A percentile compares a stretch with the other conserved stretches of the same genome.
Evolutionary conservation across 495 filamentous ascomycete species (phyloP).

Genomic region (Cenococcum geophilum): DNA sequence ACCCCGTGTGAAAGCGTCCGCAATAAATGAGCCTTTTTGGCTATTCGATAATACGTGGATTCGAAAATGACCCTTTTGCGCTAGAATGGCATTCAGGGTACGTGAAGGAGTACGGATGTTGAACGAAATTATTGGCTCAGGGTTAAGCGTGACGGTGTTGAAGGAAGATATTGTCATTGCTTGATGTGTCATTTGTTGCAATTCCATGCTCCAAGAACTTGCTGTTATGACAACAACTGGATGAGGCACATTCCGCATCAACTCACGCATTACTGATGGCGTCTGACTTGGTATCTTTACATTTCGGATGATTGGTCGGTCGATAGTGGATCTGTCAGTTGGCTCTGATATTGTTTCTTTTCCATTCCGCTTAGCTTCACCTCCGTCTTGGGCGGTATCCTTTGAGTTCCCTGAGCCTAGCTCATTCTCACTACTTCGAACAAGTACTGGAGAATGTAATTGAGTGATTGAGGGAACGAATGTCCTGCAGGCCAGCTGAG

Average conservation of each 20-base stretch:
- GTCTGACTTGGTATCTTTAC: not conserved
- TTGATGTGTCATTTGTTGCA: conserved; percentile 31
- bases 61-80: conserved; percentile 14
- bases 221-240: conserved; percentile 68
- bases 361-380: too few relatives aligned
- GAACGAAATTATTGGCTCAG: conserved; percentile 67
- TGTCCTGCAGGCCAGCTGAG: not conserved
- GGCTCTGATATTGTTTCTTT: too few relatives aligned
- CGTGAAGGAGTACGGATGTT: conserved; percentile 68
- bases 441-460: too few relatives aligned
- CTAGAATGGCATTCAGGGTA: conserved; percentile 57
- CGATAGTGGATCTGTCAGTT: not conserved
- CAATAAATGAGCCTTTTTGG: conserved; percentile 21
- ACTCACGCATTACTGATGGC: conserved; percentile 43
- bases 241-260: conserved; percentile 67
- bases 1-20: conserved; percentile 32
- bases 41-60: conserved; percentile 30
- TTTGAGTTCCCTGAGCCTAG: not conserved
- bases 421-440: too few relatives aligned
- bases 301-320: not conserved
- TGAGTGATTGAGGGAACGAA: not conserved
- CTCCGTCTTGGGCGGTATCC: not conserved
- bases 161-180: conserved; percentile 83
- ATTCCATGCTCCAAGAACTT: conserved; percentile 12
- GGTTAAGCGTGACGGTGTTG: conserved; percentile 63